phyloP scores from a whole-genome alignment of 352 stramenopile genomes.

The Pelagophyceae sp. region DNA sequence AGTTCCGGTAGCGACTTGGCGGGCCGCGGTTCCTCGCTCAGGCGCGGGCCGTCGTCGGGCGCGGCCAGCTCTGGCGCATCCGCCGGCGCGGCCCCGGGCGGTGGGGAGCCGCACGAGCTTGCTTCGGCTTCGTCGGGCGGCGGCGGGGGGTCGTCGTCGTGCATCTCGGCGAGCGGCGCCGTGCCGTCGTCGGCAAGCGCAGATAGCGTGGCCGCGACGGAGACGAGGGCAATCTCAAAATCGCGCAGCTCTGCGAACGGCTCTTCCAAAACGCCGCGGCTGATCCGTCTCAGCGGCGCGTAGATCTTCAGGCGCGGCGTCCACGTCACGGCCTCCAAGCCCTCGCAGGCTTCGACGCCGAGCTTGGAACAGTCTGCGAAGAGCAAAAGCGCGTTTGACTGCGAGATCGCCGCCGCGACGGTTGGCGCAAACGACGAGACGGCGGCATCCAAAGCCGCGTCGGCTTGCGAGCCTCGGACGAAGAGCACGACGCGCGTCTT shows the following conservation, averaged over 20 bases:
- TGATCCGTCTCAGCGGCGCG: not conserved
- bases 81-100: too few species aligned
- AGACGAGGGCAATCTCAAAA: not conserved
- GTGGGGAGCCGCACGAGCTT: too few species aligned
- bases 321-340: not conserved
- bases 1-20: too few species aligned
- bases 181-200: too few species aligned
- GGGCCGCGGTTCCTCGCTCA: too few species aligned
- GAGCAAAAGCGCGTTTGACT: too few species aligned
- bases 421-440: not conserved
- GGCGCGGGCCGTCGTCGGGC: too few species aligned
- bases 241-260: not conserved
- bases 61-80: too few species aligned
- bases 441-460: not conserved
- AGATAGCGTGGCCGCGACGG: not conserved
- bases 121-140: too few species aligned
- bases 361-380: too few species aligned
- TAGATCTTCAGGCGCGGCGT: not conserved
- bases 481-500: constrained; percentile 2
- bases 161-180: too few species aligned
- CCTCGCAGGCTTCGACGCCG: not conserved
- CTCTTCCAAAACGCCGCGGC: not conserved
- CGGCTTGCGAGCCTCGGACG: not conserved
- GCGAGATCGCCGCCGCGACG: not conserved
- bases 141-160: too few species aligned